Evolutionary conservation across 2,329 filamentous ascomycete species (phyloP).

Genomic region (Xylaria sp.): DNA sequence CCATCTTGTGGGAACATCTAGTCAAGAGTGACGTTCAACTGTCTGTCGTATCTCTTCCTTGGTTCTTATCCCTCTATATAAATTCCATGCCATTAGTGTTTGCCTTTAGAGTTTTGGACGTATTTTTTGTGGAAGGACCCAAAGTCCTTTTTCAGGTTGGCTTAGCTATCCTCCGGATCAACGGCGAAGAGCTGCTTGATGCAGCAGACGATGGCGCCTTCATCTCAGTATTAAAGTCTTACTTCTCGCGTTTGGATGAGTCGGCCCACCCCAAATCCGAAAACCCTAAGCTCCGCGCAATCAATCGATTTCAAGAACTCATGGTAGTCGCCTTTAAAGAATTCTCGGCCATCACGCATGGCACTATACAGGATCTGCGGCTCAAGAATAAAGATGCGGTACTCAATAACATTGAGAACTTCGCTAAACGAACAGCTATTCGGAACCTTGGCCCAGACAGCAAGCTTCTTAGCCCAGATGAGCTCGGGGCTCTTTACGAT

Average conservation of each 20-base stretch:
- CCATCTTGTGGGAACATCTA: slow-evolving; percentile 97
- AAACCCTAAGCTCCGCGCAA: slow-evolving; percentile 90
- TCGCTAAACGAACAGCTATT: slow-evolving; percentile 95
- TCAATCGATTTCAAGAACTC: slow-evolving; percentile 95
- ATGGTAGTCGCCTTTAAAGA: slow-evolving; percentile 99
- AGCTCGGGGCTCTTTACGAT: slow-evolving; percentile 90
- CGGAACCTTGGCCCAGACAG: slow-evolving; percentile 94
- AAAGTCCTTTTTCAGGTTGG: slow-evolving; percentile 98
- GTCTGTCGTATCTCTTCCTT: slow-evolving; percentile 94
- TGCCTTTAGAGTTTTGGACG: slow-evolving; percentile 93
- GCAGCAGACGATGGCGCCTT: slow-evolving; percentile 94
- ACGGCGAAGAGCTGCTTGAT: slow-evolving; percentile 93
- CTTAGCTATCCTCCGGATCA: slow-evolving; percentile 94
- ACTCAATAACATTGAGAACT: slow-evolving; percentile 93
- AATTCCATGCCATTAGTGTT: slow-evolving; percentile 99
- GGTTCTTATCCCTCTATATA: slow-evolving; percentile 98
- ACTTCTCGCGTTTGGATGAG: slow-evolving; percentile 91
- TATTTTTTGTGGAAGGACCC: slow-evolving; percentile 97
- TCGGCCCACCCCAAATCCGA: slow-evolving; percentile 95
- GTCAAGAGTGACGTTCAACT: slow-evolving; percentile 96
- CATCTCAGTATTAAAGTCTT: slow-evolving; percentile 92
- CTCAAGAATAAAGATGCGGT: slow-evolving; percentile 94
- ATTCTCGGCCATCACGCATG: slow-evolving; percentile 93
- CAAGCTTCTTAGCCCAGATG: slow-evolving; percentile 84
- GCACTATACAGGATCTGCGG: slow-evolving; percentile 85